Evolutionary conservation across 805 yeast species (phyloP), one percentile per base, ranked within the genome.

Genomic region (Peterozyma toletana): DNA sequence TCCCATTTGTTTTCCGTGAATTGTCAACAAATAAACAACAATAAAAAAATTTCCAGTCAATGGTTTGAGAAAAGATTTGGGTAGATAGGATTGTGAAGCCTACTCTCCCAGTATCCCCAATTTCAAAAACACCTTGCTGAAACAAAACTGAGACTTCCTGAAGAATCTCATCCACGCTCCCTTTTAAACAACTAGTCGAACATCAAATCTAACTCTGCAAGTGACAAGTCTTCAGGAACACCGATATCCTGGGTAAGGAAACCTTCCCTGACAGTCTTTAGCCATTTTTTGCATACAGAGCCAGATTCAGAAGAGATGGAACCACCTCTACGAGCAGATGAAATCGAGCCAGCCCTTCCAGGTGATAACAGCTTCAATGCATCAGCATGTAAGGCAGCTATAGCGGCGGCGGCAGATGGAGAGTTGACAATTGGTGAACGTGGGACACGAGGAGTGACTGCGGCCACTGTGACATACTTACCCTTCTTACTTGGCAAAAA

Each of bases 361-460:
- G 64, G 45, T 51, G 64, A 62, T 53, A 78, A 60, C 41, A 75
- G 75, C 56, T 73, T 73, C 33, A 80, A 58, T 2, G 83, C 81
- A 39, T 84, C 83, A 13, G 82, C 83, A 50, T 83, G 83, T 42
- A 83, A 67, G 18, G 86, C 87, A 35, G 88, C 86, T 31, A 83
- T 86, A 2, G 86, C 84, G 11, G 85, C 85, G 9, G 84, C 85
- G 6, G 86, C 83, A 46, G 71, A 71, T 10, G 84, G 80, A 34
- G 78, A 67, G 48, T 74, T 78, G 6, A 78, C 68, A 42, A 75
- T 63, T 4, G 80, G 73, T 31, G 75, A 68, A 50, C 78, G 76
- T n/a, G 88, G 82, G 10, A 83, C 75, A 54, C 91, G 70, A 45
- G 93, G 93, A 31, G 91, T 86, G 21, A 87, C 88, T 11, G 89